Percentiles rank a stretch among this genome's conserved stretches.
Evolutionary conservation across 768 basidiomycete genomes (phyloP).

Genomic region (Clavulina sp.): DNA sequence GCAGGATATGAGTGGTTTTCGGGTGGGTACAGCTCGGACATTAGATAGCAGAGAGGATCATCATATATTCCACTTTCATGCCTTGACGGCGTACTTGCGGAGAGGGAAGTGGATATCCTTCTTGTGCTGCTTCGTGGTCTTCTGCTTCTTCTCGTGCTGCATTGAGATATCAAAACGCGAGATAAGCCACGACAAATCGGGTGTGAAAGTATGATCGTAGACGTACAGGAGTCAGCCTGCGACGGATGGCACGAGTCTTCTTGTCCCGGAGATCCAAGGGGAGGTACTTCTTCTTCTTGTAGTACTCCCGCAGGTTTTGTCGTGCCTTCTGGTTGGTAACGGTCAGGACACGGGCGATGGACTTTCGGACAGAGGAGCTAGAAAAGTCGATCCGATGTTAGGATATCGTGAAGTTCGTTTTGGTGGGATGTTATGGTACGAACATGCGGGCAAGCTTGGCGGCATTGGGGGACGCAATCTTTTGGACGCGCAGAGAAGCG

Average conservation of each 20-base stretch:
- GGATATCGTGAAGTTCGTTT: background rate
- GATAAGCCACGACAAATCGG: conserved; percentile 4
- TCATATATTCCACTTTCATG: conserved; percentile 18
- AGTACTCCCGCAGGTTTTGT: conserved; percentile 91
- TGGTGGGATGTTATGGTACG: conserved; percentile 18
- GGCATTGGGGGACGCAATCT: conserved; percentile 89
- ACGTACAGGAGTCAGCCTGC: conserved; percentile 77
- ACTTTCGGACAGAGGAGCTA: conserved; percentile 93
- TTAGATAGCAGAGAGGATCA: background rate
- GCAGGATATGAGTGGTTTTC: too few relatives aligned
- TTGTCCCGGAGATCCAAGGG: conserved; percentile 95
- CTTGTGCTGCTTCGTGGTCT: conserved; percentile 89
- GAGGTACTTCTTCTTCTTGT: conserved; percentile 91
- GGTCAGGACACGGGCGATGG: conserved; percentile 92
- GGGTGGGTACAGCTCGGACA: too few relatives aligned
- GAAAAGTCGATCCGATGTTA: background rate
- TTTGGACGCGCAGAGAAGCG: conserved; percentile 85
- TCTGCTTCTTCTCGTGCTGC: conserved; percentile 69
- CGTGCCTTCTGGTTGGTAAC: conserved; percentile 98
- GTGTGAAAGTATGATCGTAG: conserved; percentile 1
- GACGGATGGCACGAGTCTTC: conserved; percentile 96
- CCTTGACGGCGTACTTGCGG: conserved; percentile 93
- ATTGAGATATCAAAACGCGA: background rate
- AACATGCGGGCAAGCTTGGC: conserved; percentile 97
- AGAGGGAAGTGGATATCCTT: conserved; percentile 85